Conservation (phyloP, 371 early-diverging fungal species). For the Saksenaea vasiformis region DNA sequence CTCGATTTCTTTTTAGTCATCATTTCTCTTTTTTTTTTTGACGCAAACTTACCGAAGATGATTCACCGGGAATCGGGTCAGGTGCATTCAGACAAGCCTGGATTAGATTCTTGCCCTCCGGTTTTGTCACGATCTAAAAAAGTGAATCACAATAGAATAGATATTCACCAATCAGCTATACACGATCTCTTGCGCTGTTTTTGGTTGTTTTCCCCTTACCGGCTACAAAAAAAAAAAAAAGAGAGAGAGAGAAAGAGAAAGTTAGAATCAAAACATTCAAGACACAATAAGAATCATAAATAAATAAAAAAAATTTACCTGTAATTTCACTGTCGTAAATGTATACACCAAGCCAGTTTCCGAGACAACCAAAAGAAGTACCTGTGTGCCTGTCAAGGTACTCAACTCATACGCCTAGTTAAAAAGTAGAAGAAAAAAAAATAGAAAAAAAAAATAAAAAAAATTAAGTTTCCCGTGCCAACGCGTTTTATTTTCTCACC, state of each 20-base stretch:
- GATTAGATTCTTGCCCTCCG: slow-evolving; percentile 94
- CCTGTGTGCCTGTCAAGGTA: slow-evolving; percentile 97
- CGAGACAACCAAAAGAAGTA: slow-evolving; percentile 93
- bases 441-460: slow-evolving; percentile 9
- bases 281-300: neutral
- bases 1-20: slow-evolving; percentile 9
- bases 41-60: slow-evolving; percentile 16
- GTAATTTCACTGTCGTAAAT: slow-evolving; percentile 96
- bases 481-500: slow-evolving; percentile 39
- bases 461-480: slow-evolving; percentile 7
- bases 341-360: slow-evolving; percentile 99
- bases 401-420: slow-evolving; percentile 92
- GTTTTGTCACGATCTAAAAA: slow-evolving; percentile 77
- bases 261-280: neutral
- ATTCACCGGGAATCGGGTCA: slow-evolving; percentile 45
- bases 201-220: slow-evolving; percentile 2
- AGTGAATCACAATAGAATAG: neutral
- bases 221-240: too few species aligned
- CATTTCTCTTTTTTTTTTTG: neutral
- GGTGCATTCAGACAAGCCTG: slow-evolving; percentile 93
- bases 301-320: slow-evolving; percentile 54
- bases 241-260: too few species aligned
- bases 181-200: neutral
- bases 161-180: neutral
- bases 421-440: slow-evolving; percentile 11